Base-by-base conservation (phyloP, 257 asterid species). In the Forsythia viridissima region DNA sequence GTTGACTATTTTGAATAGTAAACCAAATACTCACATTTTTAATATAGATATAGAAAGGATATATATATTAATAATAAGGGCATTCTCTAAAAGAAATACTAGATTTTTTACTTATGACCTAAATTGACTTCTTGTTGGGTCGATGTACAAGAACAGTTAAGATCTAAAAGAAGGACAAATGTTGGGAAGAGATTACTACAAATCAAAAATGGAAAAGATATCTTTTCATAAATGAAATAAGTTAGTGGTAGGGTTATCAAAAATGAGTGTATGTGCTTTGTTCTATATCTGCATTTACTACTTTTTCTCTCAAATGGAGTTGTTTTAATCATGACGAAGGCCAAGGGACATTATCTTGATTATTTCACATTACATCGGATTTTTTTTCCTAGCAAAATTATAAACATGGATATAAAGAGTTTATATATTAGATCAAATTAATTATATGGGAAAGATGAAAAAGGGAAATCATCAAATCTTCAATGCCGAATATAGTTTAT, bases 261-360 rank as follows among this genome's bases (percentile, higher is more conserved):
- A 3, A 3, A 57, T 57, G 30, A 40, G 18, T 5, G 70, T 39
- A 34, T 38, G 13, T n/a, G 3, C 4, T 43, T 8, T 66, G 0
- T 61, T 66, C 12, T 18, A 36, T 30, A 11, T 42, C 10, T 75
- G 48, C 24, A 76, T 77, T 75, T 75, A 75, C 11, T 75, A 81
- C 85, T 76, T 81, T 84, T 84, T 86, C 84, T 84, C 89, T 85
- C 86, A 67, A 81, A 80, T 80, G 83, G 75, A 78, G 85, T 83
- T 84, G 57, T 70, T 6, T 85, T 85, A 82, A 87, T 87, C 87
- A 87, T 89, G 84, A 81, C 80, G 69, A 16, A 57, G 66, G 66
- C 80, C 39, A 16, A 57, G 66, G 66, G 34, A 57, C 10, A n/a
- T 2, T n/a, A 57, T 57, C 66, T 57, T 18, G 66, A 57, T 57